phyloP scores from a whole-genome alignment of 345 rosid species.

The Pistacia vera region DNA sequence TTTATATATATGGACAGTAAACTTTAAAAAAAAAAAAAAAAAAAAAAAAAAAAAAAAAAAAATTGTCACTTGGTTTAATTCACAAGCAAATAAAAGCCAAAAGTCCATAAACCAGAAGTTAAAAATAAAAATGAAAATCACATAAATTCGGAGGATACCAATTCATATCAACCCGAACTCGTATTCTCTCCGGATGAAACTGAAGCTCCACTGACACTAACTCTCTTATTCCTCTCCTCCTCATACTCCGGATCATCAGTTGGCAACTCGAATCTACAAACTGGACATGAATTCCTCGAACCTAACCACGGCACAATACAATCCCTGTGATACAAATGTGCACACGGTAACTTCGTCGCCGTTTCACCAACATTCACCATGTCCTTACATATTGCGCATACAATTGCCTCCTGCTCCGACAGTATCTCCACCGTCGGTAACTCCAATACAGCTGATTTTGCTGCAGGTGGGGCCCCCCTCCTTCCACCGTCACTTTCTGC shows the following conservation, averaged over 20 bases:
- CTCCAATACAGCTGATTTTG: constrained; percentile 44
- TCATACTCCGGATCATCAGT: constrained; percentile 75
- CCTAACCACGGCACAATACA: constrained; percentile 76
- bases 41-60: constrained; percentile 1
- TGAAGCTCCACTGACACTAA: constrained; percentile 31
- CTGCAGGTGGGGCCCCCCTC: constrained; percentile 75
- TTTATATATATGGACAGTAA: too few relatives aligned
- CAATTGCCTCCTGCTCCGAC: constrained; percentile 29
- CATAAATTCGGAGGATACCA: constrained; percentile 2
- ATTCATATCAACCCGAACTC: constrained; percentile 29
- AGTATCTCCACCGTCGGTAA: constrained; percentile 45
- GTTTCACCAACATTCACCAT: constrained; percentile 50
- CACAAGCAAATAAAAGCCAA: constrained; percentile 19
- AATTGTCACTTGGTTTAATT: constrained; percentile 12
- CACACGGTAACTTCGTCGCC: constrained; percentile 63
- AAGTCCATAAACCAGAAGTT: constrained; percentile 10
- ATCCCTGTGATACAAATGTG: constrained; percentile 64
- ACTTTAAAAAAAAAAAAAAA: too few relatives aligned
- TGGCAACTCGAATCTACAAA: constrained; percentile 65
- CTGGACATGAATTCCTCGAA: constrained; percentile 74
- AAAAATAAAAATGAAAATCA: neutral
- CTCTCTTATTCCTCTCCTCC: constrained; percentile 53
- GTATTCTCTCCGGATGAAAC: constrained; percentile 27
- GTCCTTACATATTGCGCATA: constrained; percentile 70
- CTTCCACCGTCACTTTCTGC: constrained; percentile 68